Base-by-base conservation (phyloP, 1,284 basidiomycete genomes). In the Schizopora paradoxa region DNA sequence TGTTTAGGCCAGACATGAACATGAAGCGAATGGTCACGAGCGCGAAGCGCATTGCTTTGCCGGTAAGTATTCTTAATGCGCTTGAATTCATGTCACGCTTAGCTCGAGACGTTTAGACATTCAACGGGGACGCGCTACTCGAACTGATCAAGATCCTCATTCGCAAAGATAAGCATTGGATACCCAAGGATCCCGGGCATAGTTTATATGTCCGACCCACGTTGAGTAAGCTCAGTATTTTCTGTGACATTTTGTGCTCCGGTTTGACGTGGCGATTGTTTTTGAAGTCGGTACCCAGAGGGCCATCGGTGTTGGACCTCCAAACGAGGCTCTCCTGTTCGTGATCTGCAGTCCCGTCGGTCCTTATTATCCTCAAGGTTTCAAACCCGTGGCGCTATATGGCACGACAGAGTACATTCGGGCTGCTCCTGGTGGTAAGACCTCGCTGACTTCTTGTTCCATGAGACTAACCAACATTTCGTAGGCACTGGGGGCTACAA, bases 1-100 rank as follows among this genome's bases (percentile, higher is more conserved):
- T 99, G 51, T 99, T 99, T 76, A 74, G 96, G 42, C 96, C 96
- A 1, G 92, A 99, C 63, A 95, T 94, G 86, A 99, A 99, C 72
- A 98, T 99, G 94, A 81, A 80, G 63, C 79, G 90, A 28, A 89
- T 93, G 88, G 90, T 90, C 66, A 74, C 55, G 28, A 90, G 85
- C 54, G 90, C 90, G 10, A 45, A 63, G 43, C 74, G 86, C 28
- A 69, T 91, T 48, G 85, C 88, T 19, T 65, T 93, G 36, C 90
- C 90, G 5, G 88, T 89, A 54, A 53, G 82, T 65, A 11, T 14
- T 43, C 26, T 34, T 18, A 18, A 33, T 38, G n/a, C 36, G 22
- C 23, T 34, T n/a, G 34, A 14, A 6, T 47, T 13, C 28, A 8
- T 6, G 26, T 31, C 5, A 16, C 42, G 32, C 22, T 38, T 14